Evolutionary conservation across 257 asterid genomes (phyloP).

Genomic region (Nicotiana knightiana): DNA sequence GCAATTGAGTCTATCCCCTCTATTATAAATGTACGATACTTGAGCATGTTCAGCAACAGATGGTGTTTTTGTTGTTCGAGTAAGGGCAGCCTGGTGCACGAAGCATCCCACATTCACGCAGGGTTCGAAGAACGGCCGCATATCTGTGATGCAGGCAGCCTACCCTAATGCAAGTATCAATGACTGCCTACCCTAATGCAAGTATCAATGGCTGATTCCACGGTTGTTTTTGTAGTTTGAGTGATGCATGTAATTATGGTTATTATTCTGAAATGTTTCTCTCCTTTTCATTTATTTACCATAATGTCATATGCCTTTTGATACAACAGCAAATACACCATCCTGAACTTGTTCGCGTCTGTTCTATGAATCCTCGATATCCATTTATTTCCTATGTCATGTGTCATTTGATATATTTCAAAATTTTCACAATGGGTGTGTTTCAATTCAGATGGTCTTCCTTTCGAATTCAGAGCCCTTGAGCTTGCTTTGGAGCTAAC

Average conservation of each 20-base stretch:
- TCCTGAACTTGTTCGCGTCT: not conserved
- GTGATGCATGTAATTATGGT: not conserved
- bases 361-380: not conserved
- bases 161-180: too few relatives aligned
- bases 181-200: too few relatives aligned
- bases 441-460: constrained; percentile 76
- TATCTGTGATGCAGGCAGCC: too few relatives aligned
- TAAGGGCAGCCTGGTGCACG: too few relatives aligned
- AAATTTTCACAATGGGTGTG: not conserved
- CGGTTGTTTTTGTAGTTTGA: not conserved
- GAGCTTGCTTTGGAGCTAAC: constrained; percentile 95
- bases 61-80: not conserved
- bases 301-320: not conserved
- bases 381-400: not conserved
- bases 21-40: not conserved
- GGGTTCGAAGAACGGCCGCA: too few relatives aligned
- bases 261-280: not conserved
- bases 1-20: not conserved
- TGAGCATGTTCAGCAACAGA: not conserved
- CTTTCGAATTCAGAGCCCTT: constrained; percentile 94
- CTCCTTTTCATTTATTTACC: not conserved
- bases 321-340: not conserved
- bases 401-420: not conserved
- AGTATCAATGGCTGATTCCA: too few relatives aligned
- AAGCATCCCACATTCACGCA: too few relatives aligned